Evolutionary conservation across 352 stramenopile species (phyloP).

Genomic region (Pythium rishiriense): DNA sequence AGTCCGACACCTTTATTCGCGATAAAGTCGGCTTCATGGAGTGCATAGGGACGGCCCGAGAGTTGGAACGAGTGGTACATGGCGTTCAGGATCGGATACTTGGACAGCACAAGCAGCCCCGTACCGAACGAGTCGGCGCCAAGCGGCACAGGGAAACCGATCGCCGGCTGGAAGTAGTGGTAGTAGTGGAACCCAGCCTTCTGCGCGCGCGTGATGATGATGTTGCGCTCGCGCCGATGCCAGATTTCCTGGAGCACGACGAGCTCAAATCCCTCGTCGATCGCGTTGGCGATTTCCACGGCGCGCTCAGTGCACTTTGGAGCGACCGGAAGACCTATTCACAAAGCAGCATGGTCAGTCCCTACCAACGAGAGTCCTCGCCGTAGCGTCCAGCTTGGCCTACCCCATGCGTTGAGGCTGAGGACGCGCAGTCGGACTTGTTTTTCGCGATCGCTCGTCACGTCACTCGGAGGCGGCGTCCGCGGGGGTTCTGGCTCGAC

Average conservation of each 20-base stretch:
- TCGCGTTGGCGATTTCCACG: slow-evolving; percentile 61
- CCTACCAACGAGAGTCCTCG: too few relatives aligned
- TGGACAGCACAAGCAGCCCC: slow-evolving; percentile 73
- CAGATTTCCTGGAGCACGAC: slow-evolving; percentile 86
- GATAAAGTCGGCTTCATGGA: slow-evolving; percentile 81
- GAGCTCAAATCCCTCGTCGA: slow-evolving; percentile 65
- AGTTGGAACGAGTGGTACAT: slow-evolving; percentile 80
- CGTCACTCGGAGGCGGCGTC: neutral
- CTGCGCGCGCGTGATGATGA: slow-evolving; percentile 62
- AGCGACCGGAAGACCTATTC: slow-evolving; percentile 58
- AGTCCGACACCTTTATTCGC: slow-evolving; percentile 79
- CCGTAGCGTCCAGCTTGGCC: too few relatives aligned
- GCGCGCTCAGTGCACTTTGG: slow-evolving; percentile 71
- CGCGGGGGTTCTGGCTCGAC: slow-evolving; percentile 39
- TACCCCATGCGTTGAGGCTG: slow-evolving; percentile 80
- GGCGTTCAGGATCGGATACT: slow-evolving; percentile 57
- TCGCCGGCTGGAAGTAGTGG: slow-evolving; percentile 82
- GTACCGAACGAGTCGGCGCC: slow-evolving; percentile 75
- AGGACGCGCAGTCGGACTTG: slow-evolving; percentile 51
- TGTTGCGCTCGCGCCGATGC: slow-evolving; percentile 76
- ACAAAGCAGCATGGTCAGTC: neutral
- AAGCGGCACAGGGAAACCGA: slow-evolving; percentile 74
- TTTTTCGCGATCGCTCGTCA: slow-evolving; percentile 5
- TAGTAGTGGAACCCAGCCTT: slow-evolving; percentile 69
- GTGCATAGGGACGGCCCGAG: slow-evolving; percentile 71